Evolutionary conservation across 371 early-diverging fungal genomes (phyloP).

Genomic region (Encephalitozoon intestinalis): DNA sequence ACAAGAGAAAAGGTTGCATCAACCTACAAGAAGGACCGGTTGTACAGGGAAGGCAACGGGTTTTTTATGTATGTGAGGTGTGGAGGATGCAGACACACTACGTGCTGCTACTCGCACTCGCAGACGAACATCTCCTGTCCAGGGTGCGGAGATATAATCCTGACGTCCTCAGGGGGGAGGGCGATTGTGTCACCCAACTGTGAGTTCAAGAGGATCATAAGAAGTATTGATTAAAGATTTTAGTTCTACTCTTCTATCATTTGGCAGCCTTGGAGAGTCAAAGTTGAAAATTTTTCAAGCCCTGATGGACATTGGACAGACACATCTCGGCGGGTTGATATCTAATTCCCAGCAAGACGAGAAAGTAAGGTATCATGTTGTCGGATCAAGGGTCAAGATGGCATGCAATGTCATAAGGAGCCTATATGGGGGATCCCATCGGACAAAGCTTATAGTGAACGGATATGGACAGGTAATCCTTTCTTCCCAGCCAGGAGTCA

Average conservation of each 20-base stretch:
- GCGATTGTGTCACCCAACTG: conserved; percentile 63
- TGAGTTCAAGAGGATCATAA: conserved; percentile 41
- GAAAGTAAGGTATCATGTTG: conserved; percentile 18
- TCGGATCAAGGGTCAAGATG: not conserved
- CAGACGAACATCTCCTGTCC: conserved; percentile 90
- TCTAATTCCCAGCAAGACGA: conserved; percentile 33
- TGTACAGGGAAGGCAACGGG: conserved; percentile 95
- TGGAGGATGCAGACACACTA: conserved; percentile 83
- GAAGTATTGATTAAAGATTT: conserved; percentile 24
- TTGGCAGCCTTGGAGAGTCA: not conserved
- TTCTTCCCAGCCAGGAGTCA: conserved; percentile 39
- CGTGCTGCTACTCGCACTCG: conserved; percentile 93
- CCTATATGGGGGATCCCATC: conserved; percentile 19
- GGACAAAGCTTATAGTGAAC: conserved; percentile 13
- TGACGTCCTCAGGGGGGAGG: conserved; percentile 96
- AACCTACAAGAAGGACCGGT: conserved; percentile 93
- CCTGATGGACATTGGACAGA: conserved; percentile 12
- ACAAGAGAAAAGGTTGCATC: conserved; percentile 78
- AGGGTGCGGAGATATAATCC: conserved; percentile 82
- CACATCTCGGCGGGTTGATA: conserved; percentile 3
- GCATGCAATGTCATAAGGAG: conserved; percentile 5
- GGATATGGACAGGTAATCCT: conserved; percentile 30
- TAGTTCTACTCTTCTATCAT: not conserved
- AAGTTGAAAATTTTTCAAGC: conserved; percentile 8
- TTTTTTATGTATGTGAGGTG: conserved; percentile 99